Conservation (phyloP, 176 grass and related monocot species). For the Cymbopogon citratus region DNA sequence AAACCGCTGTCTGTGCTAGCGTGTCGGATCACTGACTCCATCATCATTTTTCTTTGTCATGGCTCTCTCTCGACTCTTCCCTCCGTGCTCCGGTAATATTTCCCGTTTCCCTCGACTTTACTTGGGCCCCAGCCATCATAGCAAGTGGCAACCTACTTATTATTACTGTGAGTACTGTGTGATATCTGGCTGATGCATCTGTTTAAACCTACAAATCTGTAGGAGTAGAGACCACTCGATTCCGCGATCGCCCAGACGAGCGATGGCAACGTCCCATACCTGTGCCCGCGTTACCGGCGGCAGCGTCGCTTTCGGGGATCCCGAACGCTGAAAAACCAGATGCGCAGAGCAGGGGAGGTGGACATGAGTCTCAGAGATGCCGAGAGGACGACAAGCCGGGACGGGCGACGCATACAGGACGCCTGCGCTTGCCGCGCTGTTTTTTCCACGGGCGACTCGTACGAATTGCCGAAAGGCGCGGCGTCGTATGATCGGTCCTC, state of each 20-base stretch:
- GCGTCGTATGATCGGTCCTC: too few relatives aligned
- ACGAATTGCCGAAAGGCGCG: constrained; percentile 16
- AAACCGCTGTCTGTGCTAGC: constrained; percentile 24
- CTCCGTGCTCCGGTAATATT: too few relatives aligned
- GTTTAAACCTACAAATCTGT: not conserved
- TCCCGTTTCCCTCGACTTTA: too few relatives aligned
- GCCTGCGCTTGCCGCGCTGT: not conserved
- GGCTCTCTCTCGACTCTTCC: too few relatives aligned
- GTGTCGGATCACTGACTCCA: not conserved
- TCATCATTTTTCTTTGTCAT: too few relatives aligned
- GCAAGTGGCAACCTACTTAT: too few relatives aligned
- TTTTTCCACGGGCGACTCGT: not conserved
- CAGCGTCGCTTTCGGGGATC: not conserved
- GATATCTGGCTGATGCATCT: not conserved
- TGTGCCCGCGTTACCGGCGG: constrained; percentile 1
- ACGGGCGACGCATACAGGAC: not conserved
- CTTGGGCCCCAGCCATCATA: too few relatives aligned
- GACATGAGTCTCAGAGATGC: not conserved
- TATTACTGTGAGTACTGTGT: not conserved
- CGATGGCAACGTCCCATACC: not conserved
- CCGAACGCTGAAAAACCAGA: not conserved
- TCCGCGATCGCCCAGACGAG: not conserved
- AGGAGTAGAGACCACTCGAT: not conserved
- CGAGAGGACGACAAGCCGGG: not conserved
- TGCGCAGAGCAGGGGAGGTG: not conserved